Percentiles rank a stretch among this genome's conserved stretches.
These are phyloP conservation scores for Neonectria ditissima DNA, from an alignment of 2,329 filamentous ascomycete genomes.

Conservation along the genomic window DNA sequence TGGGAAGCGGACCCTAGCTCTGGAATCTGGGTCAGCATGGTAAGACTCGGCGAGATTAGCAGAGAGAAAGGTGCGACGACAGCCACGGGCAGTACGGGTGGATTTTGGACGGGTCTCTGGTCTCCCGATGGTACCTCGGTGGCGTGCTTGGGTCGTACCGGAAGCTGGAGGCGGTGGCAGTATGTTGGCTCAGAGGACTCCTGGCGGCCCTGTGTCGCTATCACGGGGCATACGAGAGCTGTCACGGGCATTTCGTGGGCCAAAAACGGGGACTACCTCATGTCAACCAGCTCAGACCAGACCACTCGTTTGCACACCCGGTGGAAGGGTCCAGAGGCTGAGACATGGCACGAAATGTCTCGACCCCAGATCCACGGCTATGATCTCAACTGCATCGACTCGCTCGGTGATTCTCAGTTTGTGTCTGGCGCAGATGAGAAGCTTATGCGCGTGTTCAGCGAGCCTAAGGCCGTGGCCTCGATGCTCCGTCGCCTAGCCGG, in stretches of 20 bases:
- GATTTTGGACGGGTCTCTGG: slow-evolving; percentile 97
- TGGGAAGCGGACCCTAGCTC: slow-evolving; percentile 89
- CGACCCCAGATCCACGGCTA: slow-evolving; percentile 98
- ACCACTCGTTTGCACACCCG: slow-evolving; percentile 88
- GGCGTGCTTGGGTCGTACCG: slow-evolving; percentile 87
- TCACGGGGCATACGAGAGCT: slow-evolving; percentile 85
- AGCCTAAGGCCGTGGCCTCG: slow-evolving; percentile 84
- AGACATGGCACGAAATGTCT: slow-evolving; percentile 94
- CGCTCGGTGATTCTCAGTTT: slow-evolving; percentile 79
- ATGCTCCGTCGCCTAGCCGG: slow-evolving; percentile 77
- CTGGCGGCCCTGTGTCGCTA: slow-evolving; percentile 82
- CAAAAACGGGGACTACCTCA: slow-evolving; percentile 81
- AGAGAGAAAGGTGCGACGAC: slow-evolving; percentile 95
- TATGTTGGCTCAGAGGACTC: slow-evolving; percentile 69
- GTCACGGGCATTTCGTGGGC: slow-evolving; percentile 90
- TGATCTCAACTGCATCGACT: slow-evolving; percentile 93
- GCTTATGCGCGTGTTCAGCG: slow-evolving; percentile 92
- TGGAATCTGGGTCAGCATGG: slow-evolving; percentile 90
- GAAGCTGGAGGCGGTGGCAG: slow-evolving; percentile 91
- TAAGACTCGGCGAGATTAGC: slow-evolving; percentile 92
- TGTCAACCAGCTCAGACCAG: slow-evolving; percentile 92
- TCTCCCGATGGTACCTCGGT: slow-evolving; percentile 80
- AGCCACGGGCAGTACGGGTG: slow-evolving; percentile 93
- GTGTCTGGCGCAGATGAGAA: slow-evolving; percentile 98
- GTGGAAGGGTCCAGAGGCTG: slow-evolving; percentile 68